Conservation (phyloP, 306 rosid species). For the Inga laurina region DNA sequence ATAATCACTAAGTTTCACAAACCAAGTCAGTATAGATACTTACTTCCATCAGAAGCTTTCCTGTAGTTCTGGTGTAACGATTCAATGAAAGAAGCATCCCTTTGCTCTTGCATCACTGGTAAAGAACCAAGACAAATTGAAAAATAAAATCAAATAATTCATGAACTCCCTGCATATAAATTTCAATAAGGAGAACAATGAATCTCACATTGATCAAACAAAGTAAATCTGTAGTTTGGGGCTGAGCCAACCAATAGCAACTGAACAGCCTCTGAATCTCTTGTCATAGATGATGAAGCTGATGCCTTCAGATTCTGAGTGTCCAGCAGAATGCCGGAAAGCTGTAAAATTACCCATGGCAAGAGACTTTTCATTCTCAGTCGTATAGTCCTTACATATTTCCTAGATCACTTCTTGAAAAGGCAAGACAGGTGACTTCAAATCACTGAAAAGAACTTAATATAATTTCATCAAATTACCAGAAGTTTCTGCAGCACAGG, state of each 20-base stretch:
- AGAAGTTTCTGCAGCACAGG: conserved; percentile 73
- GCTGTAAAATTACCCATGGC: conserved; percentile 49
- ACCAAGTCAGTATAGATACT: conserved; percentile 27
- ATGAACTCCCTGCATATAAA: conserved; percentile 17
- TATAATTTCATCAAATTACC: conserved; percentile 45
- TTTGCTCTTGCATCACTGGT: conserved; percentile 71
- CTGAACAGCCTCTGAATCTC: conserved; percentile 93
- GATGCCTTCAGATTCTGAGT: conserved; percentile 69
- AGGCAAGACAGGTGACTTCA: background rate
- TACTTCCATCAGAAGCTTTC: conserved; percentile 56
- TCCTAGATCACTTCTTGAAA: conserved; percentile 12
- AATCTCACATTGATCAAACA: conserved; percentile 69
- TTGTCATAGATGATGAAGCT: conserved; percentile 62
- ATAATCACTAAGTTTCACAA: background rate
- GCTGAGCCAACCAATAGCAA: conserved; percentile 70
- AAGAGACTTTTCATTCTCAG: conserved; percentile 23
- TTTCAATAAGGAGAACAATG: conserved; percentile 9
- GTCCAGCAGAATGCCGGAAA: conserved; percentile 84
- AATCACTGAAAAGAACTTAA: background rate
- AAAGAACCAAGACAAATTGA: conserved; percentile 32
- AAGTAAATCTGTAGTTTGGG: conserved; percentile 65
- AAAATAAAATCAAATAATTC: conserved; percentile 10
- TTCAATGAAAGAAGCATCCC: conserved; percentile 56
- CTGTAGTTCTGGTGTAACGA: conserved; percentile 63
- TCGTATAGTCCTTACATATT: background rate